Percentiles rank a stretch among this genome's conserved stretches.
phyloP scores from a whole-genome alignment of 2,329 filamentous ascomycete species.

The Torrubiellomyces zombiae region DNA sequence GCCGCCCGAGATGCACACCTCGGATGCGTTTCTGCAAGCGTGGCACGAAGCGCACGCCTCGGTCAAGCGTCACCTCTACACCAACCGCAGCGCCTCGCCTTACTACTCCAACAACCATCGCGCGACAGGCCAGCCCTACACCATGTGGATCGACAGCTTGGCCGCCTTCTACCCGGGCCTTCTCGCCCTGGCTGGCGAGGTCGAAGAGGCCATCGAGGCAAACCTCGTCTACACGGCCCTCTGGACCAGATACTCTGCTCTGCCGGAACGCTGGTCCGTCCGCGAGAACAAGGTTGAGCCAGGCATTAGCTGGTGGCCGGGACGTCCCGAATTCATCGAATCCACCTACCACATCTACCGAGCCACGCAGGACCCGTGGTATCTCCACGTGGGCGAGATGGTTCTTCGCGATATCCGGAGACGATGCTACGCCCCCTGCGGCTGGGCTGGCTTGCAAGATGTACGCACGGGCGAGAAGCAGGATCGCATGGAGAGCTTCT shows the following conservation, averaged over 20 bases:
- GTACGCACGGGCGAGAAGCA: slow-evolving; percentile 69
- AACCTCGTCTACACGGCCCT: slow-evolving; percentile 83
- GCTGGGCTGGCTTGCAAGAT: slow-evolving; percentile 81
- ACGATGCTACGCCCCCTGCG: slow-evolving; percentile 78
- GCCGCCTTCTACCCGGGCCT: slow-evolving; percentile 91
- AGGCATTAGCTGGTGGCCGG: slow-evolving; percentile 85
- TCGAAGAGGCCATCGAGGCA: slow-evolving; percentile 80
- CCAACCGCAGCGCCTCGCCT: slow-evolving; percentile 58
- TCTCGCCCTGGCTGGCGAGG: slow-evolving; percentile 67
- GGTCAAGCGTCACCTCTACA: slow-evolving; percentile 84
- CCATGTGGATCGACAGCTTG: slow-evolving; percentile 91
- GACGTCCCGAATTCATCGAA: slow-evolving; percentile 91
- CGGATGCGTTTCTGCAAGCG: slow-evolving; percentile 62
- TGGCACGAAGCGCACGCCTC: slow-evolving; percentile 79
- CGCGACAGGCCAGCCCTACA: slow-evolving; percentile 70
- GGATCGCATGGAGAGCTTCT: slow-evolving; percentile 98
- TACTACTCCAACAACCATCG: slow-evolving; percentile 89
- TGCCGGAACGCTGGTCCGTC: slow-evolving; percentile 89
- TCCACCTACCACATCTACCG: slow-evolving; percentile 93
- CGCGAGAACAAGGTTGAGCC: slow-evolving; percentile 69
- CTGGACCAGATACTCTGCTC: slow-evolving; percentile 86
- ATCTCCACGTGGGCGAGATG: slow-evolving; percentile 93
- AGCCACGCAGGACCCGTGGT: slow-evolving; percentile 89
- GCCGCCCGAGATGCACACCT: slow-evolving; percentile 47
- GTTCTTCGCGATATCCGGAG: slow-evolving; percentile 72